Base-by-base conservation (phyloP, 768 basidiomycete genomes). In the Suillus sp. region DNA sequence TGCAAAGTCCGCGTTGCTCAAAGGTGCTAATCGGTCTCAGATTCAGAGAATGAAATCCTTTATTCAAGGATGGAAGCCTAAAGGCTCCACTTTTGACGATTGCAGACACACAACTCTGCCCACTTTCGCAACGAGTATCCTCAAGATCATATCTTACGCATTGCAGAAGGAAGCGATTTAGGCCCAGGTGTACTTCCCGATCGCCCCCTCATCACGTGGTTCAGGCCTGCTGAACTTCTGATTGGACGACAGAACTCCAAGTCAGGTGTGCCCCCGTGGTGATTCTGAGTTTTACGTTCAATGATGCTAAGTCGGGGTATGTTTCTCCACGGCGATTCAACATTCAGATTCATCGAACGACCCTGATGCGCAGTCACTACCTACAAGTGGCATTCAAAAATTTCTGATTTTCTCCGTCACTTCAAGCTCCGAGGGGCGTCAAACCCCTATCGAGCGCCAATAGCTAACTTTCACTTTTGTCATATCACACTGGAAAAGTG, bases 1-100 rank as follows among this genome's bases (percentile, higher is more conserved):
- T 51, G 27, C 50, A 30, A 51, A 20, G 18, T 10, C 34, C 32
- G 34, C 11, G 20, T 53, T 34, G 20, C 51, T 53, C 20, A 53
- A 32, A 53, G 27, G 51, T 20, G 8, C 32, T 8, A 53, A 53
- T 34, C n/a, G 20, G 51, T 53, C 32, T 34, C 51, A 13, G 32
- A n/a, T 53, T 32, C 20, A 53, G 32, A 34, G n/a, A 53, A 53
- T 53, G 30, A 53, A 53, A 7, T 34, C 50, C 50, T 32, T 32
- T 32, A 51, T 30, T 51, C 30, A 53, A 53, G 51, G 30, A 53
- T 11, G 20, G 30, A 53, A 53, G 51, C 30, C 32, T 30, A 13
- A 35, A 32, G 32, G 20, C 32, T 53, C 51, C 51, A 53, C 51
- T 34, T 32, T 32, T 32, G 51, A 32, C 51, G 10, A 30, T 53